Conservation (phyloP, 257 asterid species). For the Solanum ahanhuiri region DNA sequence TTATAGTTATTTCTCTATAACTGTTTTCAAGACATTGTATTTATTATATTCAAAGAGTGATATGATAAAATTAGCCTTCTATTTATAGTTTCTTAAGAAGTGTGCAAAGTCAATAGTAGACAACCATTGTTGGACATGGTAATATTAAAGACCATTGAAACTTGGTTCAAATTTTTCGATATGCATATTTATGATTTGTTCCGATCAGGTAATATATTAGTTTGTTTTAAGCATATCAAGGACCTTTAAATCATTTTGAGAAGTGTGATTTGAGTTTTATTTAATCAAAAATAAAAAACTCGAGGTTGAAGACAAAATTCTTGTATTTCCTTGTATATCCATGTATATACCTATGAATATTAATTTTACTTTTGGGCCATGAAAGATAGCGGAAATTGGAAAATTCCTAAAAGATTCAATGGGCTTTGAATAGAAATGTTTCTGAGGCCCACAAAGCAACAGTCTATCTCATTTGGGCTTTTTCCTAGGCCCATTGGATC, state of each 20-base stretch:
- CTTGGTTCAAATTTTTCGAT: not conserved
- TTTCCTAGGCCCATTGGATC: not conserved
- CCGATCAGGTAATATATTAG: not conserved
- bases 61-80: no score
- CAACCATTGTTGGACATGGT: fast-evolving
- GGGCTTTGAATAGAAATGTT: not conserved
- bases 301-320: not conserved
- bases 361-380: not conserved
- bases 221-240: not conserved
- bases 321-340: not conserved
- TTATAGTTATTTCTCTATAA: no score
- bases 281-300: not conserved
- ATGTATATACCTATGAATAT: no score
- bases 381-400: not conserved
- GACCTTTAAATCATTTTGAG: not conserved
- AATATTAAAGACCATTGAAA: not conserved
- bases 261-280: not conserved
- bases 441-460: not conserved
- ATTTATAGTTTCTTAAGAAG: no score
- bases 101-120: no score
- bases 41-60: no score
- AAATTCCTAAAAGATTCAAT: not conserved
- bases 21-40: no score
- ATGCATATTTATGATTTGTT: not conserved
- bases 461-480: not conserved